Percentiles rank a stretch among this genome's conserved stretches.
Evolutionary conservation across 192 early-diverging fungal species (phyloP).

Genomic region (Spinellus fusiger): DNA sequence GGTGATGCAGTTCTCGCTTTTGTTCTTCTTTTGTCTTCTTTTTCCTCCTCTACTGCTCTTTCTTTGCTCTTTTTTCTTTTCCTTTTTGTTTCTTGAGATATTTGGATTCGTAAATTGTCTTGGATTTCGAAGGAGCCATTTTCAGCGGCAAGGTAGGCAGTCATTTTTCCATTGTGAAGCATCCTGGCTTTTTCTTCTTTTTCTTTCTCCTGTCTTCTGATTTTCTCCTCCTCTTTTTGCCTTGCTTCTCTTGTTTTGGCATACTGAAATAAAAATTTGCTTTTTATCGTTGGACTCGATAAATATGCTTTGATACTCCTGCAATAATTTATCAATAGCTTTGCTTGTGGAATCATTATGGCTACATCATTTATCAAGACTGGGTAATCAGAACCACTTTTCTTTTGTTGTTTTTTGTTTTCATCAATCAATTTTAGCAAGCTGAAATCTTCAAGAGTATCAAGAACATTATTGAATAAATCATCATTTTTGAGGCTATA

Average conservation of each 20-base stretch:
- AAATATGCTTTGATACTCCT: constrained; percentile 7
- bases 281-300: constrained; percentile 3
- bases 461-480: background rate
- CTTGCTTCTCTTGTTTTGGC: constrained; percentile 1
- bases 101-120: background rate
- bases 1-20: background rate
- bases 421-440: constrained; percentile 3
- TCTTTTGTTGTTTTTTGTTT: constrained; percentile 3
- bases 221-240: background rate
- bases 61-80: background rate
- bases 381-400: background rate
- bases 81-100: background rate
- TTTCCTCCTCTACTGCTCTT: background rate
- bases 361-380: background rate
- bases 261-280: constrained; percentile 1
- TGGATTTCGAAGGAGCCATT: background rate
- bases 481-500: background rate
- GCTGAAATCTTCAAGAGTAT: background rate
- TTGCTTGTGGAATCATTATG: constrained; percentile 2
- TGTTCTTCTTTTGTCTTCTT: background rate
- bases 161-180: constrained; percentile 3
- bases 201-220: background rate
- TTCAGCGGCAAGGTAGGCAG: constrained; percentile 3
- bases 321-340: constrained; percentile 2
- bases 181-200: constrained; percentile 2